Percentiles rank a stretch among this genome's conserved stretches.
phyloP scores from a whole-genome alignment of 2,329 filamentous ascomycete species.

The Teratosphaeria viscida region DNA sequence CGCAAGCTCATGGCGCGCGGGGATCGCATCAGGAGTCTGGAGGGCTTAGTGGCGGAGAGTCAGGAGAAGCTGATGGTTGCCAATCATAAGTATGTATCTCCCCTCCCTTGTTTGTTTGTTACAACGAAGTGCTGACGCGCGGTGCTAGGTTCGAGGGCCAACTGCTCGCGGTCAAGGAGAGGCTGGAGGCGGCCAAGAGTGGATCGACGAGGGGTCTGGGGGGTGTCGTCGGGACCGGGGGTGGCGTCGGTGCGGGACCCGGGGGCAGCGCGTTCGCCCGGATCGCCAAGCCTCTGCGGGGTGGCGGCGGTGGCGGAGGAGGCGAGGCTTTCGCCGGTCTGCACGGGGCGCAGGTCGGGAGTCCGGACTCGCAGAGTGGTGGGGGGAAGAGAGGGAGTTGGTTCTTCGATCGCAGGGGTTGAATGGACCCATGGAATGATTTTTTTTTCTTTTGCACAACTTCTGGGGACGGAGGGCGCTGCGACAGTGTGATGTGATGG shows the following conservation, averaged over 20 bases:
- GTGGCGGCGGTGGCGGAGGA: constrained; percentile 34
- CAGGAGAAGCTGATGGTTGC: constrained; percentile 97
- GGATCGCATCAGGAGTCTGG: constrained; percentile 89
- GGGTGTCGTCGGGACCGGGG: constrained; percentile 28
- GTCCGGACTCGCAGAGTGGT: neutral
- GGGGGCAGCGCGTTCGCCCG: constrained; percentile 47
- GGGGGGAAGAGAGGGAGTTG: constrained; percentile 15
- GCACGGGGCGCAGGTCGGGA: constrained; percentile 17
- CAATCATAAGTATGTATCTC: constrained; percentile 74
- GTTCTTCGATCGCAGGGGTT: constrained; percentile 21
- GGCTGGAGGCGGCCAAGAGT: constrained; percentile 86
- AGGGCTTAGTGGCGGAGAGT: constrained; percentile 85
- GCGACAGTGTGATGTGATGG: too few relatives aligned
- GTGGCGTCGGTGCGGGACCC: constrained; percentile 46
- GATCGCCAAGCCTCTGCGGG: constrained; percentile 56
- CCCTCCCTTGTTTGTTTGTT: neutral
- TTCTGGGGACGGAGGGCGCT: too few relatives aligned
- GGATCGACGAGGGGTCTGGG: constrained; percentile 79
- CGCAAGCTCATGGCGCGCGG: constrained; percentile 93
- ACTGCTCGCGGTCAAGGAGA: constrained; percentile 93
- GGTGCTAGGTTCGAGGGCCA: constrained; percentile 80
- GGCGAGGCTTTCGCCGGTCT: constrained; percentile 34
- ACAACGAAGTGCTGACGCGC: neutral
- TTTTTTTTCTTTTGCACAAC: too few relatives aligned
- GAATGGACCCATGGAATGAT: constrained; percentile 2